Evolutionary conservation across 805 yeast species (phyloP), one percentile per base, ranked within the genome.

Genomic region (Kockiozyma suomiensis): DNA sequence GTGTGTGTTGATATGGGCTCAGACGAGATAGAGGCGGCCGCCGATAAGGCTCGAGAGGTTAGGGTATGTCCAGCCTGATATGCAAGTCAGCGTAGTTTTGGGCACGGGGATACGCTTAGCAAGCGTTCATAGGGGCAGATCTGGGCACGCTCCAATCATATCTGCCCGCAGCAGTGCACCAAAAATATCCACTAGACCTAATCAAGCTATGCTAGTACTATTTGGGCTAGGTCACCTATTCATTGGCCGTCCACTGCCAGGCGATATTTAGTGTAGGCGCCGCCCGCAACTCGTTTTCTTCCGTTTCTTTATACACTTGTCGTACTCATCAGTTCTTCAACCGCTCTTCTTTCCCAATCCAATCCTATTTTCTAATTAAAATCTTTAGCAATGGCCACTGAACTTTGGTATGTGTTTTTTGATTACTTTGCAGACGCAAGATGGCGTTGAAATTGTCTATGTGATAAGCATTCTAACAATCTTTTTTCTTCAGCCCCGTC

Each of bases 401-500:
- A 85, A 76, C 86, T 85, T 79, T 85, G 89, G 89, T 85, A 83
- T 70, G 89, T 70, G 32, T 17, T 19, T 8, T 38, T 41, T 54
- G 30, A 37, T 81, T 49, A 23, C 23, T 21, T 50, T 19, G 32
- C 15, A 8, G 12, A n/a, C 30, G 47, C 37, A 19, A 5, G 4
- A 3, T 13, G n/a, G n/a, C n/a, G n/a, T n/a, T n/a, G n/a, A n/a
- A n/a, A n/a, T n/a, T 10, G 37, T 19, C 30, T 13, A n/a, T 35
- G 43, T 32, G 49, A 25, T 17, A 15, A 19, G 32, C 46, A 17
- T 42, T 23, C 52, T 62, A 53, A 50, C 60, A 43, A 30, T 56
- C 40, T 38, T 30, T 50, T 23, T 38, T 71, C 64, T 63, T 7
- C 70, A 83, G 89, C 77, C 90, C 90, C 71, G 90, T 85, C 74